These are phyloP conservation scores for Rhododendron mucronatum DNA, from an alignment of 148 eudicot species.

Conservation along the genomic window DNA sequence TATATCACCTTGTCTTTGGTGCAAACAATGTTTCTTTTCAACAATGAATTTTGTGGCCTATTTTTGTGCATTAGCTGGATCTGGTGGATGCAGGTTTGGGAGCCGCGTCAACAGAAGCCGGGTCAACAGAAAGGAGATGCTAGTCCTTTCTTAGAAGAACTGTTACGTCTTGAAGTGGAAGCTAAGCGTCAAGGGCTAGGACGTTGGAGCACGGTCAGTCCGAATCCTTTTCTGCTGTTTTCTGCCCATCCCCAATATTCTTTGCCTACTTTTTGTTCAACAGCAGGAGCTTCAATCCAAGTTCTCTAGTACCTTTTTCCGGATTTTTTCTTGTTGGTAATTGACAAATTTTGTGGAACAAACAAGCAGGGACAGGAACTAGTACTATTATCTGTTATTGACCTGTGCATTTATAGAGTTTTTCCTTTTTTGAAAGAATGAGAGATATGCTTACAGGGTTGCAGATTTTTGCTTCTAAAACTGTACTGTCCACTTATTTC, in stretches of 20 bases:
- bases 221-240: not conserved
- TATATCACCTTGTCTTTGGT: not conserved
- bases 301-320: not conserved
- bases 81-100: constrained; percentile 57
- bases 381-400: not conserved
- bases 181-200: constrained; percentile 83
- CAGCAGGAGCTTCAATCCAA: not conserved
- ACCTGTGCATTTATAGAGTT: not conserved
- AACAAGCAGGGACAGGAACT: not conserved
- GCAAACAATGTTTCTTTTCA: not conserved
- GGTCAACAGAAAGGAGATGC: constrained; percentile 55
- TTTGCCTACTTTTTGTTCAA: not conserved
- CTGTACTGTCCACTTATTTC: too few species aligned
- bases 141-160: constrained; percentile 46
- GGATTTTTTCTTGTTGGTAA: not conserved
- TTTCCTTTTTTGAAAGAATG: too few species aligned
- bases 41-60: not conserved
- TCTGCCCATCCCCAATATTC: not conserved
- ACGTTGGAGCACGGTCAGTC: constrained; percentile 77
- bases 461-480: too few species aligned
- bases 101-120: constrained; percentile 33
- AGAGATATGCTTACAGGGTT: too few species aligned
- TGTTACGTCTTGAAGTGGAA: constrained; percentile 62
- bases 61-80: constrained; percentile 6
- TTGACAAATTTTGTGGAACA: not conserved